These are phyloP conservation scores for Magnusiomyces tetraspermus DNA, from an alignment of 1,139 yeast genomes.

Conservation along the genomic window DNA sequence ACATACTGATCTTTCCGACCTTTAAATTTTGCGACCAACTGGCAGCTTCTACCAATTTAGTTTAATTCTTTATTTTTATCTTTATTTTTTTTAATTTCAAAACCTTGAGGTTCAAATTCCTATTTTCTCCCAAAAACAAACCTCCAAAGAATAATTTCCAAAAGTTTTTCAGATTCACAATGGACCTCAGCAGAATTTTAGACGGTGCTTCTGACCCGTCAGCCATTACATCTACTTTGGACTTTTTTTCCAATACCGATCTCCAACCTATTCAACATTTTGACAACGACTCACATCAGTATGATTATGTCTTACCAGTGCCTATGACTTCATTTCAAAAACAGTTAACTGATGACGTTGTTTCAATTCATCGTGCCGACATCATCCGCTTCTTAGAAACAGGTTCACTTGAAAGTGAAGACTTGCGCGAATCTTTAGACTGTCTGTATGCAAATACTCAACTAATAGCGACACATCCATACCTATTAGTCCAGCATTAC, in stretches of 20 bases:
- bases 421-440: constrained; percentile 48
- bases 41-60: too few relatives aligned
- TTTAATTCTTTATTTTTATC: too few relatives aligned
- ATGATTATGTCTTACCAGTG: constrained; percentile 72
- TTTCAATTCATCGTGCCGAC: constrained; percentile 83
- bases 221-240: constrained; percentile 37
- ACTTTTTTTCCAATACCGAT: constrained; percentile 14
- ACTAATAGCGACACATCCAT: constrained; percentile 82
- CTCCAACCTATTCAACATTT: not conserved
- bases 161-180: too few relatives aligned
- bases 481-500: constrained; percentile 70
- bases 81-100: too few relatives aligned
- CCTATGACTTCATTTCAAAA: constrained; percentile 85
- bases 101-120: too few relatives aligned
- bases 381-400: constrained; percentile 80
- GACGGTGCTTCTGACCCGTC: constrained; percentile 85
- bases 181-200: constrained; percentile 69
- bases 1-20: too few relatives aligned
- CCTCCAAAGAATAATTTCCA: too few relatives aligned
- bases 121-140: too few relatives aligned
- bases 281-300: not conserved
- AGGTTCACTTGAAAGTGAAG: constrained; percentile 30
- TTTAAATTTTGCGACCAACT: too few relatives aligned
- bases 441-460: constrained; percentile 69
- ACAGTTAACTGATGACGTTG: constrained; percentile 86